Evolutionary conservation across 164 flowering plant species (phyloP).

Genomic region (Stephania yunnanensis): DNA sequence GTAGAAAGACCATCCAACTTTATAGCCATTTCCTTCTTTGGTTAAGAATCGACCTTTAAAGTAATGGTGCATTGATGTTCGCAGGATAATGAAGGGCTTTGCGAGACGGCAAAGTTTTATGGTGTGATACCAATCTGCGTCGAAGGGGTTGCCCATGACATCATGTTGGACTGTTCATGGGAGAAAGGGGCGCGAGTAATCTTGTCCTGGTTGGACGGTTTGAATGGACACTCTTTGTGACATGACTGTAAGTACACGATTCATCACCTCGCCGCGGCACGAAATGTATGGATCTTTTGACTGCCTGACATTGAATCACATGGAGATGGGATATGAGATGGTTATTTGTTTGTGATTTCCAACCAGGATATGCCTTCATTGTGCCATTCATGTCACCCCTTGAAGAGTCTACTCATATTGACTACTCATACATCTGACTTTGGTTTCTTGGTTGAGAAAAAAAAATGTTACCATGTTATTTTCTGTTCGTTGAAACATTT

Average conservation of each 20-base stretch:
- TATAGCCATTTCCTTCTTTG: background rate
- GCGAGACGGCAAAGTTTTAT: slow-evolving; percentile 30
- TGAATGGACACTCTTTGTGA: slow-evolving; percentile 17
- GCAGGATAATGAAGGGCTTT: slow-evolving; percentile 32
- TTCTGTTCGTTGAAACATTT: background rate
- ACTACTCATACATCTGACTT: background rate
- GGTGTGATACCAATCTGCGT: slow-evolving; percentile 22
- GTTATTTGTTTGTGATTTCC: background rate
- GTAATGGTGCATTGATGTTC: background rate
- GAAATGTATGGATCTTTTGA: too few species aligned
- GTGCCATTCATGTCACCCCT: background rate
- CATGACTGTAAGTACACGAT: background rate
- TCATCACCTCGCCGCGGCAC: background rate
- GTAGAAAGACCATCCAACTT: too few species aligned
- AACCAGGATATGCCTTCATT: background rate
- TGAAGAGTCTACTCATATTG: background rate
- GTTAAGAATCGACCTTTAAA: background rate
- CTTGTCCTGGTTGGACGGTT: slow-evolving; percentile 56
- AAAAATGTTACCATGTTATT: background rate
- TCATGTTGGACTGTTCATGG: slow-evolving; percentile 86
- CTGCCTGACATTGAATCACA: background rate
- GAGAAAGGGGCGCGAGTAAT: slow-evolving; percentile 67
- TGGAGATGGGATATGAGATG: too few species aligned
- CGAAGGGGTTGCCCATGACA: slow-evolving; percentile 56
- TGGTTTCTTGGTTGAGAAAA: background rate